Conservation (phyloP, 202 grass and related monocot genomes). For the Carex sylvatica region DNA sequence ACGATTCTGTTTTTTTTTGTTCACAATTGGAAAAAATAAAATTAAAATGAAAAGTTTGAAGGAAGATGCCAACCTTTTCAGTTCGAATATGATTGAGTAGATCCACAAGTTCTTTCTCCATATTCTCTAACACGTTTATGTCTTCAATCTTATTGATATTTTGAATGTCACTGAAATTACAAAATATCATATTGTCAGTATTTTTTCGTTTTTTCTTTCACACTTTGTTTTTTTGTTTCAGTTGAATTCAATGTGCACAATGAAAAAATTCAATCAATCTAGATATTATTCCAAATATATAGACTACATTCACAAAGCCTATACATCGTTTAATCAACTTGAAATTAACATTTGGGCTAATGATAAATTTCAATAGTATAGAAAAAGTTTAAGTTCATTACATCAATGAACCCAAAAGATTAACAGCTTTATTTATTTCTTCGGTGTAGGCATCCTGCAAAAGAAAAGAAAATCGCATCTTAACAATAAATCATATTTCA, state of each 20-base stretch:
- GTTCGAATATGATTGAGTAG: not conserved
- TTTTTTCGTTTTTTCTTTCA: not conserved
- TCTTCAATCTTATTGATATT: constrained; percentile 5
- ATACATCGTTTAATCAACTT: not conserved
- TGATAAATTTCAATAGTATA: not conserved
- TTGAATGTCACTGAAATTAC: not conserved
- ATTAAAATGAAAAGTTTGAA: not conserved
- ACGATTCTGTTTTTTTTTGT: not conserved
- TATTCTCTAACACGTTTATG: not conserved
- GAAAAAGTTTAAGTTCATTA: not conserved
- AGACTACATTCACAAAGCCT: not conserved
- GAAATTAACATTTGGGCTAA: not conserved
- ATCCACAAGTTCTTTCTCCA: not conserved
- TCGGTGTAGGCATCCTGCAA: not conserved
- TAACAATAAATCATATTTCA: not conserved
- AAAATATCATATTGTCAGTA: not conserved
- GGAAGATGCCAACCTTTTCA: not conserved
- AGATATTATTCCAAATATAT: not conserved
- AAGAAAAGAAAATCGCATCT: constrained; percentile 9
- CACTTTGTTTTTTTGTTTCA: not conserved
- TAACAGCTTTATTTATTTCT: not conserved
- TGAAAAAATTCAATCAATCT: not conserved
- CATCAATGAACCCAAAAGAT: constrained; percentile 21
- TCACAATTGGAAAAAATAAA: not conserved
- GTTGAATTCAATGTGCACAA: not conserved